phyloP scores from a whole-genome alignment of 345 rosid species.

The Ailanthus altissimus region DNA sequence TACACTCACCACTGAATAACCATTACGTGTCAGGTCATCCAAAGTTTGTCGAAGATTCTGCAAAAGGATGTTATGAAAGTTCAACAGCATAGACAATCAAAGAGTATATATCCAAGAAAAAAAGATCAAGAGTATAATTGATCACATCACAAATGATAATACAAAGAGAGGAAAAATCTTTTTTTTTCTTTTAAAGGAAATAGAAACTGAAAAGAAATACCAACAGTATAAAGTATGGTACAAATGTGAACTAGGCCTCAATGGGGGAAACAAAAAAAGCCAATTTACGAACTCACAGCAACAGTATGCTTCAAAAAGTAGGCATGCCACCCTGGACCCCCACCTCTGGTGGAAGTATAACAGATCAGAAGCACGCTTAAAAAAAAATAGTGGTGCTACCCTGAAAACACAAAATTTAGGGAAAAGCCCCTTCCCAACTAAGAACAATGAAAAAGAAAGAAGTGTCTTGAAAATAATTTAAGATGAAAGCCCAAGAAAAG shows the following conservation, averaged over 20 bases:
- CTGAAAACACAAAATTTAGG: not conserved
- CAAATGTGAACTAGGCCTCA: not conserved
- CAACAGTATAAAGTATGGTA: too few species aligned
- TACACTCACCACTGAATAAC: slow-evolving; percentile 84
- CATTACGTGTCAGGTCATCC: slow-evolving; percentile 86
- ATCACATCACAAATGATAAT: not conserved
- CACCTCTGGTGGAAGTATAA: not conserved
- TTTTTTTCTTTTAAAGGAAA: not conserved
- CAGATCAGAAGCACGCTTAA: not conserved
- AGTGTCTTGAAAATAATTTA: not conserved
- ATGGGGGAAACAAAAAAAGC: not conserved
- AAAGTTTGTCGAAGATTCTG: slow-evolving; percentile 98
- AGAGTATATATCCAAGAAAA: slow-evolving; percentile 7
- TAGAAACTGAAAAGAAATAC: not conserved
- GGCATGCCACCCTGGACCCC: not conserved
- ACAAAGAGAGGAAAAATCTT: not conserved
- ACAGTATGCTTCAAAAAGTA: not conserved
- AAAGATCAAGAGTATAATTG: not conserved
- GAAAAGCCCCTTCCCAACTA: not conserved
- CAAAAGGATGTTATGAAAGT: slow-evolving; percentile 30
- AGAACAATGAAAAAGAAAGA: not conserved
- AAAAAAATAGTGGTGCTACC: not conserved
- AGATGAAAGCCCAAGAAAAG: not conserved
- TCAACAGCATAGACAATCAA: not conserved
- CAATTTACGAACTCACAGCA: not conserved